Conservation (phyloP, 2,329 filamentous ascomycete genomes). For the Mycosphaerelloides madeirae region DNA sequence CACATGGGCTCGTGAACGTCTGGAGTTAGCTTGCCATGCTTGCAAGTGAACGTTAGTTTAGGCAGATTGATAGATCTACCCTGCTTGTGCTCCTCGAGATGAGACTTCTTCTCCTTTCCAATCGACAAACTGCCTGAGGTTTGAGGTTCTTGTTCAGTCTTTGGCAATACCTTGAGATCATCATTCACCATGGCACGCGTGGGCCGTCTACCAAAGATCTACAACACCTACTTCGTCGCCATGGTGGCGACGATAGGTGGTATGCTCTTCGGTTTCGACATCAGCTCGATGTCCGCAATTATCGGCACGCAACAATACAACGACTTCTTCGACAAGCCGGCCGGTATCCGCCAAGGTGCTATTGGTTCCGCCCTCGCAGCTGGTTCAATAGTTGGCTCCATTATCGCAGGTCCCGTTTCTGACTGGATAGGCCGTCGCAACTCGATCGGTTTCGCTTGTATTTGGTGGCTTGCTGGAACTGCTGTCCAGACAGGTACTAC, state of each 20-base stretch:
- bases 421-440: constrained; percentile 46
- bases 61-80: too few relatives aligned
- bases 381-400: constrained; percentile 46
- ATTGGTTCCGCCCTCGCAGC: constrained; percentile 49
- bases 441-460: constrained; percentile 43
- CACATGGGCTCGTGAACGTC: too few relatives aligned
- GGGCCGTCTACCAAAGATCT: constrained; percentile 44
- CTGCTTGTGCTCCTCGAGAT: too few relatives aligned
- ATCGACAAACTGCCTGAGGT: too few relatives aligned
- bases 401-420: constrained; percentile 44
- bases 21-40: too few relatives aligned
- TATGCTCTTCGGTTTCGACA: constrained; percentile 51
- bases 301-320: constrained; percentile 40
- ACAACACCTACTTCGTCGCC: constrained; percentile 52
- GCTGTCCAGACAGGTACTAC: constrained; percentile 38
- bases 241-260: constrained; percentile 51
- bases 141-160: too few relatives aligned
- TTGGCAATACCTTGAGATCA: too few relatives aligned
- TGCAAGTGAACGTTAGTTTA: too few relatives aligned
- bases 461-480: constrained; percentile 48
- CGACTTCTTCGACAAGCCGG: constrained; percentile 49
- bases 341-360: constrained; percentile 45
- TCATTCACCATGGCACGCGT: neutral
- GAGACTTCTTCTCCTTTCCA: too few relatives aligned
- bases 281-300: constrained; percentile 11